Evolutionary conservation across 495 filamentous ascomycete genomes (phyloP).

Genomic region (Aspergillus heteromorphus): DNA sequence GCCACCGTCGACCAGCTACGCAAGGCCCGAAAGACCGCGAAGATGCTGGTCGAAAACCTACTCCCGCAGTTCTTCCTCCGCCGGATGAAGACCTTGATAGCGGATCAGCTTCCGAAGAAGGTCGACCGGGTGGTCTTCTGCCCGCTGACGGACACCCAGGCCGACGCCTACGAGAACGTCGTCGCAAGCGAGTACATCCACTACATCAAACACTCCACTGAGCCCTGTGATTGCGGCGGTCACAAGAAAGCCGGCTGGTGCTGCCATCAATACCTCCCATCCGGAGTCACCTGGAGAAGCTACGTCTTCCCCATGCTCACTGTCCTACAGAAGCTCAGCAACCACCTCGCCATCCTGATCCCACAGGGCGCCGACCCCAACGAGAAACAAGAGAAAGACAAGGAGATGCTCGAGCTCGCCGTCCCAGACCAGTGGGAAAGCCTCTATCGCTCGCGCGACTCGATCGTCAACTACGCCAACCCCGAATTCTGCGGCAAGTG

Average conservation of each 20-base stretch:
- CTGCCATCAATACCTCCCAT: slow-evolving; percentile 56
- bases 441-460: slow-evolving; percentile 70
- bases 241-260: slow-evolving; percentile 77
- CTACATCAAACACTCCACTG: slow-evolving; percentile 59
- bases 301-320: slow-evolving; percentile 83
- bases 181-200: slow-evolving; percentile 66
- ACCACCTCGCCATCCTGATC: slow-evolving; percentile 86
- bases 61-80: slow-evolving; percentile 90
- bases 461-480: slow-evolving; percentile 76
- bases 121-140: slow-evolving; percentile 93
- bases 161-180: slow-evolving; percentile 79
- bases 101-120: slow-evolving; percentile 94
- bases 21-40: slow-evolving; percentile 73
- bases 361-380: slow-evolving; percentile 59
- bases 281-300: slow-evolving; percentile 63
- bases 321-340: slow-evolving; percentile 78
- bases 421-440: slow-evolving; percentile 72
- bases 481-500: slow-evolving; percentile 96
- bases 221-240: slow-evolving; percentile 66
- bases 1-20: slow-evolving; percentile 82
- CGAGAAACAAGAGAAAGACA: slow-evolving; percentile 79
- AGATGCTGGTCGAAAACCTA: slow-evolving; percentile 79
- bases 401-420: slow-evolving; percentile 69
- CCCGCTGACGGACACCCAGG: slow-evolving; percentile 76
- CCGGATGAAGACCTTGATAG: slow-evolving; percentile 88